Evolutionary conservation across 768 basidiomycete genomes (phyloP), one percentile per base, ranked within the genome.

Genomic region (Termitomyces sp.): DNA sequence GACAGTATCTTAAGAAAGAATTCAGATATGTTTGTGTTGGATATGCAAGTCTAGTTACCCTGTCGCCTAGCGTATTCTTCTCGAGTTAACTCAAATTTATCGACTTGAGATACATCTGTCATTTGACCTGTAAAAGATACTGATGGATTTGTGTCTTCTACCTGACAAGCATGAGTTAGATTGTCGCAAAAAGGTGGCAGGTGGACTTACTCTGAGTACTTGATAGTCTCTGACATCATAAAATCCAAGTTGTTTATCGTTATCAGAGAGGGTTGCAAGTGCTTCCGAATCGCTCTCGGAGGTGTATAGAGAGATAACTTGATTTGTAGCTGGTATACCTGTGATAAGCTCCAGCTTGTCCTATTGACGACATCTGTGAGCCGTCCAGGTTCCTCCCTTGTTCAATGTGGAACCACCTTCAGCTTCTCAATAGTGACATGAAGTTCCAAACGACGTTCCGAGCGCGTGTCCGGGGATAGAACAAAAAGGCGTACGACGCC

Each of bases 61-160:
- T 82, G 76, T 65, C 95, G 76, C 67, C 84, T 75, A 24, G 86
- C 92, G 67, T 98, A 98, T 58, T 88, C 92, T 4, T 84, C 84
- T 4, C 86, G 80, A 8, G 85, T 87, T 53, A 98, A 72, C 76
- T 97, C 96, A 63, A 94, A 98, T 70, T 98, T 97, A 30, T 97
- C 87, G 1, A 97, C 93, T 72, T 88, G 84, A 0, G 87, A 86
- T 1, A 91, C 80, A 71, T 97, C 95, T 8, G 87, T 83, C 54
- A 91, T 82, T 69, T 95, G 93, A 1, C 95, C 95, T 0, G 89
- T 90, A 52, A 91, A 80, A 37, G 88, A 86, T 0, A 72, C 73
- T 2, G 87, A 79, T 8, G 95, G 93, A 68, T 97, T 85, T 20
- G 80, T 83, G 66, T 96, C 91, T 60, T 78, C 75, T 11, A 91